A percentile compares a stretch with the other conserved stretches of the same genome.
Evolutionary conservation across 164 flowering plant species (phyloP).

Genomic region (Stephania cephalantha): DNA sequence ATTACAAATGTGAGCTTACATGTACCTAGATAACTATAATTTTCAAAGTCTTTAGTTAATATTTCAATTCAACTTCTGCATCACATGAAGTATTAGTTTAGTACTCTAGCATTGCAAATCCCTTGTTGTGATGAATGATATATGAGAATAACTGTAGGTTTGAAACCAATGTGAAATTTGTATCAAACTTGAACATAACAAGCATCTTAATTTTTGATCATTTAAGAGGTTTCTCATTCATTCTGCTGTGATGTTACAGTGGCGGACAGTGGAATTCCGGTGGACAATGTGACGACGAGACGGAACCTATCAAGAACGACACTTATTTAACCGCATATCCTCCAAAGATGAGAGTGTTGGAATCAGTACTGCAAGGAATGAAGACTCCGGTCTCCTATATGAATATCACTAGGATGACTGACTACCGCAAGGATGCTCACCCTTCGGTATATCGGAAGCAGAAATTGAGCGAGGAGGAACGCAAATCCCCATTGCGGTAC

Average conservation of each 20-base stretch:
- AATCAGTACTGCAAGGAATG: slow-evolving; percentile 60
- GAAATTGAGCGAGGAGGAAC: slow-evolving; percentile 41
- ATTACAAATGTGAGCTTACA: not conserved
- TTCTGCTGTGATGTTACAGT: slow-evolving; percentile 29
- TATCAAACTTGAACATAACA: too few species aligned
- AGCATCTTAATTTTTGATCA: not conserved
- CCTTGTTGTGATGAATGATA: not conserved
- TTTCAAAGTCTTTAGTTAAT: not conserved
- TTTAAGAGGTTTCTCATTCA: not conserved
- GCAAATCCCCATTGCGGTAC: slow-evolving; percentile 40
- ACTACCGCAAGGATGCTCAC: slow-evolving; percentile 88
- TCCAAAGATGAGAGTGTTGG: slow-evolving; percentile 63
- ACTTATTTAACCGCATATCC: slow-evolving; percentile 56
- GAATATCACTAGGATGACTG: slow-evolving; percentile 78
- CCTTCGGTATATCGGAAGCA: slow-evolving; percentile 80
- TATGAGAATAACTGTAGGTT: too few species aligned
- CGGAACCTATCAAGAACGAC: slow-evolving; percentile 69
- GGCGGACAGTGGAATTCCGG: slow-evolving; percentile 98
- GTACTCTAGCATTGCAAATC: not conserved
- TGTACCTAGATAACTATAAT: not conserved
- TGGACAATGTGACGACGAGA: slow-evolving; percentile 76
- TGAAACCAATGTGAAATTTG: too few species aligned
- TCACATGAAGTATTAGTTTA: not conserved
- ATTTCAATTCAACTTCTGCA: not conserved
- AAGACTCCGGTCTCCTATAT: slow-evolving; percentile 63